Conservation (phyloP, 345 rosid species). For the Erodium maritimum region DNA sequence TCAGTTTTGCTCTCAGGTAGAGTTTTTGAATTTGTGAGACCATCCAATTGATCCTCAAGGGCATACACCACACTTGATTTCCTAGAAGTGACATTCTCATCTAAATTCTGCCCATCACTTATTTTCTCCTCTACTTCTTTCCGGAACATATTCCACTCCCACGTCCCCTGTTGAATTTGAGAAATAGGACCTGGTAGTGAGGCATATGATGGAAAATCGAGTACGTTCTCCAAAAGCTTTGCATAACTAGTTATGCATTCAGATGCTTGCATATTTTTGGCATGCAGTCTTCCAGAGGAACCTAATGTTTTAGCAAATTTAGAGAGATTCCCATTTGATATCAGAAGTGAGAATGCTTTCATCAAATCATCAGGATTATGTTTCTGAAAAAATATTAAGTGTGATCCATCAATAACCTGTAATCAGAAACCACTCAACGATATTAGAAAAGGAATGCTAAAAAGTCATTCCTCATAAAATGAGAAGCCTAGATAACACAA, state of each 20-base stretch:
- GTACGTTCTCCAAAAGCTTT: constrained; percentile 59
- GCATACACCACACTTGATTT: constrained; percentile 37
- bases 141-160: constrained; percentile 76
- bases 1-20: constrained; percentile 30
- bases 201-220: constrained; percentile 68
- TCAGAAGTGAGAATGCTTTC: constrained; percentile 57
- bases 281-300: constrained; percentile 62
- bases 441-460: constrained; percentile 1
- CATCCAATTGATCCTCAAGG: constrained; percentile 52
- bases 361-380: constrained; percentile 56
- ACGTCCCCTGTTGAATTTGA: constrained; percentile 39
- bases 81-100: constrained; percentile 16
- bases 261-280: constrained; percentile 68
- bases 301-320: constrained; percentile 58
- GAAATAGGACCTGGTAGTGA: constrained; percentile 57
- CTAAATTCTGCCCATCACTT: constrained; percentile 19
- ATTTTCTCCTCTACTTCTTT: constrained; percentile 28
- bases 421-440: constrained; percentile 10
- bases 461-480: background rate
- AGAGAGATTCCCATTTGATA: constrained; percentile 75
- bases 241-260: constrained; percentile 73
- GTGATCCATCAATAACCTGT: constrained; percentile 63
- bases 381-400: constrained; percentile 54
- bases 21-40: constrained; percentile 25
- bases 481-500: background rate